These are phyloP conservation scores for Leucocoprinus birnbaumii DNA, from an alignment of 768 basidiomycete species.

Conservation along the genomic window DNA sequence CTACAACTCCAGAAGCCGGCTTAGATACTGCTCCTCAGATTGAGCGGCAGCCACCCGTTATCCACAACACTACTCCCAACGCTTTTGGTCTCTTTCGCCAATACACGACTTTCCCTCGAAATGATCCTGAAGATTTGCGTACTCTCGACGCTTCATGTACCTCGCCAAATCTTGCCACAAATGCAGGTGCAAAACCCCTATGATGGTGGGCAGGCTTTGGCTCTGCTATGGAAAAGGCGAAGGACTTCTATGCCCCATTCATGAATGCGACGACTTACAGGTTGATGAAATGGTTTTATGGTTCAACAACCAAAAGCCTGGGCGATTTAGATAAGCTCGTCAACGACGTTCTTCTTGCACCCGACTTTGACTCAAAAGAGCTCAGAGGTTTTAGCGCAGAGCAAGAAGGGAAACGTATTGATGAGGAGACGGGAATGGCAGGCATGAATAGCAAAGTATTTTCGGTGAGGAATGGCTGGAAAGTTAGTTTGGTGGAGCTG, in stretches of 20 bases:
- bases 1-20: not conserved
- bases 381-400: conserved; percentile 17
- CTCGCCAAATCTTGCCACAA: not conserved
- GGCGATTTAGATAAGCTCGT: conserved; percentile 13
- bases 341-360: conserved; percentile 18
- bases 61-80: not conserved
- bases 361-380: conserved; percentile 19
- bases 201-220: too few relatives aligned
- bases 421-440: not conserved
- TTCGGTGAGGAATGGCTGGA: conserved; percentile 19
- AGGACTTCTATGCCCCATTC: not conserved
- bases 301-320: not conserved
- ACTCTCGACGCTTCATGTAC: not conserved
- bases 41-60: not conserved
- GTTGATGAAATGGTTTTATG: not conserved
- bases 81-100: not conserved
- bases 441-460: not conserved
- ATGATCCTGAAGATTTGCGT: not conserved
- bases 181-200: too few relatives aligned
- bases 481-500: conserved; percentile 20
- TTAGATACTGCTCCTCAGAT: too few relatives aligned
- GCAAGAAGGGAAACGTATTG: not conserved
- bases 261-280: not conserved
- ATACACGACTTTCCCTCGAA: not conserved
- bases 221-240: not conserved